A percentile compares a stretch with the other conserved stretches of the same genome.
phyloP scores from a whole-genome alignment of 2,329 filamentous ascomycete species.

The Cadophora malorum region DNA sequence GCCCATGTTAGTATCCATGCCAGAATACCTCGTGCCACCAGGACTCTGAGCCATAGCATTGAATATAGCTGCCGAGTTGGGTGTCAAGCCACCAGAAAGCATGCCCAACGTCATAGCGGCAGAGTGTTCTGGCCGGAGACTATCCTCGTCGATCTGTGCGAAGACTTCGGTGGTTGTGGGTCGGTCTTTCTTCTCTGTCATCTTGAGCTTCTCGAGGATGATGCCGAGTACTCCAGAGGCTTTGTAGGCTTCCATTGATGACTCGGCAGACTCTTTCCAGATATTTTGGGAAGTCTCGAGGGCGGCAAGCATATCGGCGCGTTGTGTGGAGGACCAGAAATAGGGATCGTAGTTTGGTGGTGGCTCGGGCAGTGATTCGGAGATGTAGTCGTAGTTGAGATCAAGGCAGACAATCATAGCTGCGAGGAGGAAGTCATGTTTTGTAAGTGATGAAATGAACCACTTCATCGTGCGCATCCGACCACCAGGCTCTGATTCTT shows the following conservation, averaged over 20 bases:
- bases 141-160: slow-evolving; percentile 48
- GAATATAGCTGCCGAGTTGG: slow-evolving; percentile 49
- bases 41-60: slow-evolving; percentile 47
- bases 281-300: slow-evolving; percentile 78
- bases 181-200: slow-evolving; percentile 44
- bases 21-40: slow-evolving; percentile 37
- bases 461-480: slow-evolving; percentile 76
- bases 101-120: slow-evolving; percentile 76
- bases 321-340: slow-evolving; percentile 65
- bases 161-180: slow-evolving; percentile 40
- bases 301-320: slow-evolving; percentile 76
- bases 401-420: slow-evolving; percentile 86
- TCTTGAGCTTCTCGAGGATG: slow-evolving; percentile 80
- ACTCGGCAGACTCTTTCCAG: slow-evolving; percentile 78
- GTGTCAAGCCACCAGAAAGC: slow-evolving; percentile 65
- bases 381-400: slow-evolving; percentile 70
- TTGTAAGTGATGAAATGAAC: slow-evolving; percentile 80
- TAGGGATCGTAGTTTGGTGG: slow-evolving; percentile 53
- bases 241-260: slow-evolving; percentile 90
- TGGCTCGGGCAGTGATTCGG: slow-evolving; percentile 43
- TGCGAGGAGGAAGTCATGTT: slow-evolving; percentile 84
- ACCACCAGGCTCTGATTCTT: slow-evolving; percentile 75
- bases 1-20: slow-evolving; percentile 42
- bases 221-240: slow-evolving; percentile 80
- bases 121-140: slow-evolving; percentile 67